Evolutionary conservation across 805 yeast genomes (phyloP).

Genomic region (Blastobotrys mokoenaii): DNA sequence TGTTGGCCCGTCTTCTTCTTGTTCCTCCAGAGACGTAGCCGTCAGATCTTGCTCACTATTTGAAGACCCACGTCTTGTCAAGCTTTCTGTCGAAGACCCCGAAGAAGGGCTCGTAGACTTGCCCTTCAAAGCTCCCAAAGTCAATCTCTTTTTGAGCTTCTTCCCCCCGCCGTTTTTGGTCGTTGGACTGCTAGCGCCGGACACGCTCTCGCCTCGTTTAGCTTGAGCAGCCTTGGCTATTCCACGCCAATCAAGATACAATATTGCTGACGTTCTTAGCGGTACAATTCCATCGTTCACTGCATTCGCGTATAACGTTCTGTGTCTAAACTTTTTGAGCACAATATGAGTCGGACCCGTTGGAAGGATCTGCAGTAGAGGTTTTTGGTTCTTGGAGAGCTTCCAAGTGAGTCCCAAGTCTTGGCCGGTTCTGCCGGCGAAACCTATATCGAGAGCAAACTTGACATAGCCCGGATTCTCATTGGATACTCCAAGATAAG

Average conservation of each 20-base stretch:
- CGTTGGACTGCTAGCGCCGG: not conserved
- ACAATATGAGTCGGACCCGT: constrained; percentile 61
- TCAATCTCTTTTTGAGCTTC: not conserved
- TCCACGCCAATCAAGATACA: constrained; percentile 82
- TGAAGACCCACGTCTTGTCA: too few species aligned
- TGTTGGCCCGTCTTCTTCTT: not conserved
- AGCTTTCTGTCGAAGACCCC: not conserved
- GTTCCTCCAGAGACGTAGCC: not conserved
- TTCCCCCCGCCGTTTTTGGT: not conserved
- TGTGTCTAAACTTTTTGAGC: constrained; percentile 51
- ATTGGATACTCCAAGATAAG: constrained; percentile 76
- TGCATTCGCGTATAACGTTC: constrained; percentile 85
- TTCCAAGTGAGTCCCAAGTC: constrained; percentile 63
- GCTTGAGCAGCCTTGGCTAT: constrained; percentile 42
- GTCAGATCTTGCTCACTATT: not conserved
- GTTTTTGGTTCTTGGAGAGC: constrained; percentile 32
- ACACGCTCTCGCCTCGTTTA: constrained; percentile 13
- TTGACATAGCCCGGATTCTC: constrained; percentile 86
- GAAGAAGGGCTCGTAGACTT: not conserved
- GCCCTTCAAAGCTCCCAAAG: not conserved
- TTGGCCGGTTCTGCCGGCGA: constrained; percentile 88
- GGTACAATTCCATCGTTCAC: constrained; percentile 96
- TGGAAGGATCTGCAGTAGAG: constrained; percentile 69
- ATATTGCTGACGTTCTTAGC: constrained; percentile 74
- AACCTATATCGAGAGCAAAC: constrained; percentile 75